Evolutionary conservation across 2,329 filamentous ascomycete species (phyloP), one percentile per base, ranked within the genome.

Genomic region (Chaetomiaceae sp.): DNA sequence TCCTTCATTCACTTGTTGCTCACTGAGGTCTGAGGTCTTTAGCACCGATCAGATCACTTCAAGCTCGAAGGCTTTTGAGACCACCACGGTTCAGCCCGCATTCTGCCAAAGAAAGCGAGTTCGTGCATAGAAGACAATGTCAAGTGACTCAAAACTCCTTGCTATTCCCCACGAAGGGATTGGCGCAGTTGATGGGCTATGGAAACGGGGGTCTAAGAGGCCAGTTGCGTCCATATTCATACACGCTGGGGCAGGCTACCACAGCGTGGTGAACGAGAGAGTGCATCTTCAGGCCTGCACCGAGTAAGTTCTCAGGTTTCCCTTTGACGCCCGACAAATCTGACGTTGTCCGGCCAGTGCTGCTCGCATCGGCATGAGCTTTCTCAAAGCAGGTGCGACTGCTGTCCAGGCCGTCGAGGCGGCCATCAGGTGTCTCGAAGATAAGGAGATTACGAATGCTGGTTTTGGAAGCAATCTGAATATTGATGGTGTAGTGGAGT

Each of bases 381-480:
- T 95, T 56, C 75, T 99, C 55, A 87, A 81, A 63, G 81, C 80
- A 58, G 94, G 94, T 21, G 87, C 85, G 9, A 83, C 84, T 37
- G 89, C 94, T 4, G 78, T 92, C 4, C 90, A 97, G 65, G 94
- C 91, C 14, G 87, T 96, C 20, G 94, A 96, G 69, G 86, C 87
- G 46, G 90, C 94, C 27, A 84, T 99, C 64, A 89, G 86, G 61
- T 77, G 89, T 18, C 82, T 99, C 16, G 94, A 99, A 71, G 89
- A 99, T 67, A 85, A 87, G 53, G 90, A 96, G 64, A 95, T 99
- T 60, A 99, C 95, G 32, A 99, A 99, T 68, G 89, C 92, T 33
- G 94, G 94, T 0, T 97, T 88, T 67, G 94, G 95, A 42, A 99
- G 94, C 71, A 99, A 99, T 64, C 75, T 99, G 21, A 86, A 89